Evolutionary conservation across 441 rosid genomes (phyloP).

Genomic region (Oxalis stricta): DNA sequence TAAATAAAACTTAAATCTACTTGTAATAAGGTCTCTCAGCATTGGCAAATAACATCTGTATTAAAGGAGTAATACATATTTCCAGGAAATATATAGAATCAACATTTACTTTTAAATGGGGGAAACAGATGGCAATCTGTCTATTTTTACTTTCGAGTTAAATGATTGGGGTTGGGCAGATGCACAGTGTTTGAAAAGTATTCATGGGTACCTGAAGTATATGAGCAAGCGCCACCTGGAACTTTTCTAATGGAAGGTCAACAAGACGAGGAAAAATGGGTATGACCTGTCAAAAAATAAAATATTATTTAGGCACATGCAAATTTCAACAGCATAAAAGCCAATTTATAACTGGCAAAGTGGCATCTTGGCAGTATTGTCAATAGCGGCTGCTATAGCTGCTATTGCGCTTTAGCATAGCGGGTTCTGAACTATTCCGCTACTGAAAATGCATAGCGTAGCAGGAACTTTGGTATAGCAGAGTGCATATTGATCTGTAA

Average conservation of each 20-base stretch:
- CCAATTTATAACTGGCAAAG: too few relatives aligned
- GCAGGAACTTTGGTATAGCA: too few relatives aligned
- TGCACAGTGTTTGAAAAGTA: slow-evolving; percentile 1
- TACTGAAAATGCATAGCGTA: too few relatives aligned
- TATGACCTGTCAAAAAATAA: slow-evolving; percentile 50
- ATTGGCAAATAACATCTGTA: neutral
- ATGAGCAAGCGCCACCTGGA: slow-evolving; percentile 94
- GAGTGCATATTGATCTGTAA: too few relatives aligned
- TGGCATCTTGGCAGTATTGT: too few relatives aligned
- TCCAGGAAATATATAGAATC: neutral
- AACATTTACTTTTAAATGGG: neutral
- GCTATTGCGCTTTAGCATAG: too few relatives aligned
- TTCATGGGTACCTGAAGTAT: slow-evolving; percentile 71
- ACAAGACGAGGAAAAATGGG: slow-evolving; percentile 93
- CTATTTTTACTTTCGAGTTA: neutral
- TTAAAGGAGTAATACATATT: neutral
- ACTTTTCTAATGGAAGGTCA: slow-evolving; percentile 85
- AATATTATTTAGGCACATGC: slow-evolving; percentile 5
- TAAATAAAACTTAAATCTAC: neutral
- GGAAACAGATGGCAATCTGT: neutral
- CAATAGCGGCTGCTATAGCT: too few relatives aligned
- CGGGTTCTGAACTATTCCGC: too few relatives aligned
- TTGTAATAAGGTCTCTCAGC: neutral
- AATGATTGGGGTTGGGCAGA: neutral
- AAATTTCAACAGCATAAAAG: too few relatives aligned